phyloP scores from a whole-genome alignment of 495 filamentous ascomycete genomes.

The Massariosphaeria phaeospora region DNA sequence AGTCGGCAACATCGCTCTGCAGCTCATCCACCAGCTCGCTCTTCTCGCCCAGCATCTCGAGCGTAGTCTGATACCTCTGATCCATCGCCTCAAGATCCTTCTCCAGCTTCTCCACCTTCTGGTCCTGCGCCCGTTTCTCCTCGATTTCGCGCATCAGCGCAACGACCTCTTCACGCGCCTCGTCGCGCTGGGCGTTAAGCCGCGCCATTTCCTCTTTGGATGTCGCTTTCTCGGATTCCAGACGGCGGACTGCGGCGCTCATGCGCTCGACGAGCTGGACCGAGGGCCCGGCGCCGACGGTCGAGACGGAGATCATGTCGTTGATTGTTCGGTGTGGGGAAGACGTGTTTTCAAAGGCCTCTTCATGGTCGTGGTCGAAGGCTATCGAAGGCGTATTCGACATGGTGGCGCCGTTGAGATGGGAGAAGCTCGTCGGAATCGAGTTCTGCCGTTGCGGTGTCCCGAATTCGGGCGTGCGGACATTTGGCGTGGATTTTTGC shows the following conservation, averaged over 20 bases:
- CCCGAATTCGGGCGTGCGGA: slow-evolving; percentile 28
- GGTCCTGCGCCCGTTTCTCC: slow-evolving; percentile 55
- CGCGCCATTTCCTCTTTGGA: slow-evolving; percentile 77
- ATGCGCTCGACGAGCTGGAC: slow-evolving; percentile 97
- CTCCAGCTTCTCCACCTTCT: slow-evolving; percentile 61
- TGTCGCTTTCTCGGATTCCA: slow-evolving; percentile 86
- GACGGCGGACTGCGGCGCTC: slow-evolving; percentile 81
- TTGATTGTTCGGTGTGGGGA: slow-evolving; percentile 72
- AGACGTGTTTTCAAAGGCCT: slow-evolving; percentile 59
- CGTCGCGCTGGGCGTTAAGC: slow-evolving; percentile 77
- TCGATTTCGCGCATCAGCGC: slow-evolving; percentile 81
- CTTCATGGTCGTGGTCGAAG: slow-evolving; percentile 59
- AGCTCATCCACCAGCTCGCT: slow-evolving; percentile 91
- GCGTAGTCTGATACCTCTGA: slow-evolving; percentile 75
- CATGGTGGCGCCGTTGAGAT: slow-evolving; percentile 27
- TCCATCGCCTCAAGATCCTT: slow-evolving; percentile 58
- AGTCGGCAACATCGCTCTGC: slow-evolving; percentile 77
- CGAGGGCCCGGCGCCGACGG: slow-evolving; percentile 81
- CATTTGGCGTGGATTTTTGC: slow-evolving; percentile 47
- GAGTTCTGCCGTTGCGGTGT: slow-evolving; percentile 39
- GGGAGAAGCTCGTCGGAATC: slow-evolving; percentile 25
- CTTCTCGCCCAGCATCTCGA: slow-evolving; percentile 96
- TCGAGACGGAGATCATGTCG: slow-evolving; percentile 85
- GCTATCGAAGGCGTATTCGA: slow-evolving; percentile 52
- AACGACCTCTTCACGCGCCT: slow-evolving; percentile 85